Evolutionary conservation across 208 protist species (phyloP).

Genomic region (Leptomonas pyrrhocoris): DNA sequence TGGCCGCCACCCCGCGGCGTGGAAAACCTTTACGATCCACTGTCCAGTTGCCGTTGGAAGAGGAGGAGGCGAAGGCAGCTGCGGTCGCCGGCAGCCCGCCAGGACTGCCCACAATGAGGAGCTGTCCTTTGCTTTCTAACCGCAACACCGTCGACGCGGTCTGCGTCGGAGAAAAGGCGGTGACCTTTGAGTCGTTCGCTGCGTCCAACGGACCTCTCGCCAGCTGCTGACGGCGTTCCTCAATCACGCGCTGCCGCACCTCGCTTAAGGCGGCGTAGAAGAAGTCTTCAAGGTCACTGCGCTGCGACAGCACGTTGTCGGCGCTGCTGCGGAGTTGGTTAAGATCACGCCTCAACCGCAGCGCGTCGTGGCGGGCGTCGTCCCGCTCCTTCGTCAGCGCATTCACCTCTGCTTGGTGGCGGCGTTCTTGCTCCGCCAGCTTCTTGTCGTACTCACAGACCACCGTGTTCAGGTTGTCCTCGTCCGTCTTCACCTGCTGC

Average conservation of each 20-base stretch:
- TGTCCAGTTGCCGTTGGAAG: constrained; percentile 4
- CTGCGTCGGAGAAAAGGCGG: constrained; percentile 14
- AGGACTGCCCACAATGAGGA: constrained; percentile 46
- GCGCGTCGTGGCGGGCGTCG: constrained; percentile 50
- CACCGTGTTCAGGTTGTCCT: constrained; percentile 60
- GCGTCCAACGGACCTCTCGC: background rate
- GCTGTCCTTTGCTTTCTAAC: constrained; percentile 46
- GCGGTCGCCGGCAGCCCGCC: background rate
- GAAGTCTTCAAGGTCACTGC: constrained; percentile 85
- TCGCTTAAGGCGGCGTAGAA: constrained; percentile 84
- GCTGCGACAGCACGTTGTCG: constrained; percentile 60
- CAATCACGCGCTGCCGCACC: constrained; percentile 63
- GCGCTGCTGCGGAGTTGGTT: constrained; percentile 58
- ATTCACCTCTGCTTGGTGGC: constrained; percentile 35
- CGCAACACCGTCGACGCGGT: constrained; percentile 44
- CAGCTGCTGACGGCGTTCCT: constrained; percentile 51
- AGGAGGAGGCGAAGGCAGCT: background rate
- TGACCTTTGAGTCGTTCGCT: background rate
- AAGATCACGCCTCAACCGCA: constrained; percentile 62
- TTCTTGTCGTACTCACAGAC: constrained; percentile 67
- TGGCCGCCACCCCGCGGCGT: constrained; percentile 1
- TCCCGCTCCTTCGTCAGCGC: constrained; percentile 60
- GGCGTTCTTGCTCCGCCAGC: constrained; percentile 33
- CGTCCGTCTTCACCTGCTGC: constrained; percentile 51
- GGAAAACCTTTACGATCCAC: constrained; percentile 27